Percentiles rank a stretch among this genome's conserved stretches.
phyloP scores from a whole-genome alignment of 106 monocot genomes.

The Dendrobium nobile region DNA sequence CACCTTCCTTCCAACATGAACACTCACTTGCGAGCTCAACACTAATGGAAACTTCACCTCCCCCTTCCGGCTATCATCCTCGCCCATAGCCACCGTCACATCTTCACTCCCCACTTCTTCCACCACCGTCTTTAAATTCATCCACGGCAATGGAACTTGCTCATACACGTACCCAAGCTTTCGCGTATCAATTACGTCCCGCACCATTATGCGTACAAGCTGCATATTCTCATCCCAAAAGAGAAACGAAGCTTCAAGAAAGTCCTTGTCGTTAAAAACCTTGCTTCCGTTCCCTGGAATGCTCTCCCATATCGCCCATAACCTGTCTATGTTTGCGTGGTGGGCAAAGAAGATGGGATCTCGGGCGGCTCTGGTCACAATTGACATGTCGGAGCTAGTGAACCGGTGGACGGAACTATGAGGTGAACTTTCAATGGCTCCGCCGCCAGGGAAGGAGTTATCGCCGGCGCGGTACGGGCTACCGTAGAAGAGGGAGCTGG shows the following conservation, averaged over 20 bases:
- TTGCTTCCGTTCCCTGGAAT: neutral
- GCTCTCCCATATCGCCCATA: conserved; percentile 10
- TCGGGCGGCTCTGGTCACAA: neutral
- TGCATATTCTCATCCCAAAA: conserved; percentile 5
- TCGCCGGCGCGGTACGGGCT: neutral
- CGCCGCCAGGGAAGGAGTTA: neutral
- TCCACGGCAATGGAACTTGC: neutral
- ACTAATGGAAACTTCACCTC: neutral
- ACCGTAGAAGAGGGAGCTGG: neutral
- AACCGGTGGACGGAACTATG: neutral
- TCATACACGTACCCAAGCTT: neutral
- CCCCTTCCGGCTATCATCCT: neutral
- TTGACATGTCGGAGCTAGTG: conserved; percentile 7
- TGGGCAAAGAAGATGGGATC: conserved; percentile 20
- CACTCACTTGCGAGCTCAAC: neutral
- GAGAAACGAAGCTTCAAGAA: conserved; percentile 9
- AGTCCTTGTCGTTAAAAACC: conserved; percentile 15
- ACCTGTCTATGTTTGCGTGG: conserved; percentile 18
- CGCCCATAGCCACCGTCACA: neutral
- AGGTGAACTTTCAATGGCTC: neutral
- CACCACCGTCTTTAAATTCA: neutral
- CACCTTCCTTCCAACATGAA: neutral
- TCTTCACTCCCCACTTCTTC: neutral
- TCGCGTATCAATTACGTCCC: neutral
- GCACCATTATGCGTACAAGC: neutral